Base-by-base conservation (phyloP, 2,329 filamentous ascomycete genomes). In the Lasiodiplodia sp. region DNA sequence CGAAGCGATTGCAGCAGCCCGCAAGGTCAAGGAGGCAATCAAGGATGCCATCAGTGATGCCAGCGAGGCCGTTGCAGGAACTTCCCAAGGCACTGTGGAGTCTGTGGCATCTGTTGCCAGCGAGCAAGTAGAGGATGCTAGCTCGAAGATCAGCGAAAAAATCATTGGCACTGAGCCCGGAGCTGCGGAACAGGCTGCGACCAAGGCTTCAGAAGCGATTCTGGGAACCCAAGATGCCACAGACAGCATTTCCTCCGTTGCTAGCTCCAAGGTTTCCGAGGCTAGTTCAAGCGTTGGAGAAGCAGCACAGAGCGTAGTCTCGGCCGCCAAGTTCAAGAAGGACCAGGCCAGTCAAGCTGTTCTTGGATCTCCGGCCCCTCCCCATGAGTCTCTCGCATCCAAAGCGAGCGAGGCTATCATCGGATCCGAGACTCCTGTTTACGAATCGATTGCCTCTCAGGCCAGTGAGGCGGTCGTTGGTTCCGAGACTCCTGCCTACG, bases 391-490 rank as follows among this genome's bases (percentile, higher is more conserved):
- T 2, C 72, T 81, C 2, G 81, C 79, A 16, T 85, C 84, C 6
- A 79, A 80, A 34, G 83, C 81, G 57, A 83, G 80, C 72, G 80
- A 80, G 38, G 79, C 81, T 18, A 78, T 85, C 49, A 77, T 82
- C 58, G 84, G 83, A 51, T 78, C 79, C 18, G 82, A 86, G 71
- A 84, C 84, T 14, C 82, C 84, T 1, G 83, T 82, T 79, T 81
- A 83, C 4, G 85, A 88, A 69, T 62, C 44, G 10, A 55, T 69
- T 14, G 49, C 53, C 44, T 58, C 60, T 5, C 57, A 66, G 18
- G 52, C 72, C 11, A 69, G 67, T 55, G 66, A 67, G 37, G 68
- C 70, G 31, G 55, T 75, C 18, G 40, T 71, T 49, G 73, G 72
- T 3, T 72, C 68, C 18, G 66, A 69, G 16, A 62, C 69, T 28